Conservation (phyloP, 768 basidiomycete genomes). For the Dentipellis sp. region DNA sequence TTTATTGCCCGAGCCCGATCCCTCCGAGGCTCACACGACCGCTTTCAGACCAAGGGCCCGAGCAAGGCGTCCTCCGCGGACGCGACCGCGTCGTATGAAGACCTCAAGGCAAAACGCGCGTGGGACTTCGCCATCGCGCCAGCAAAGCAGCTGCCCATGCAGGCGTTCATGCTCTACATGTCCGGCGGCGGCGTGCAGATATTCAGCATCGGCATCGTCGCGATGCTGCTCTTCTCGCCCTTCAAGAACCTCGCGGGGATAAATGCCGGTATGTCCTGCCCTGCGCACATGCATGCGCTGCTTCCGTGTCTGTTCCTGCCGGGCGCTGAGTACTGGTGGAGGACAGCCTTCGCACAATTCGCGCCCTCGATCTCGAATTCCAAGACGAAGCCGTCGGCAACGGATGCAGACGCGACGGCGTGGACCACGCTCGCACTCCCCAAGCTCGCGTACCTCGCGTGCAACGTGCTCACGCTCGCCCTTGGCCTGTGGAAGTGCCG, state of each 20-base stretch:
- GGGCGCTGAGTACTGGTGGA: neutral
- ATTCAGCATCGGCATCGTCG: conserved; percentile 94
- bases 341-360: conserved; percentile 61
- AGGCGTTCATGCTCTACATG: conserved; percentile 98
- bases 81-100: conserved; percentile 45
- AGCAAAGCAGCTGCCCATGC: conserved; percentile 91
- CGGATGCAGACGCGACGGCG: conserved; percentile 24
- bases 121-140: conserved; percentile 82
- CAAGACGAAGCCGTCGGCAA: conserved; percentile 26
- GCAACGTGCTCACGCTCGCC: conserved; percentile 68
- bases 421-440: conserved; percentile 54
- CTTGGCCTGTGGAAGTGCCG: conserved; percentile 92
- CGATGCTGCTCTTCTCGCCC: conserved; percentile 83
- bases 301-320: neutral
- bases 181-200: conserved; percentile 93
- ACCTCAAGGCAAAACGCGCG: conserved; percentile 68
- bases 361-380: conserved; percentile 38
- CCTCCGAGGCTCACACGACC: neutral
- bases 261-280: conserved; percentile 46
- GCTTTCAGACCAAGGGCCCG: conserved; percentile 32
- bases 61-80: conserved; percentile 25
- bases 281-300: neutral
- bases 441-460: conserved; percentile 61
- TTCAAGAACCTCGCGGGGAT: conserved; percentile 78
- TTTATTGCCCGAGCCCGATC: conserved; percentile 17